A percentile compares a stretch with the other conserved stretches of the same genome.
Conservation (phyloP, 495 filamentous ascomycete species). For the Saxophila tyrrhenica region DNA sequence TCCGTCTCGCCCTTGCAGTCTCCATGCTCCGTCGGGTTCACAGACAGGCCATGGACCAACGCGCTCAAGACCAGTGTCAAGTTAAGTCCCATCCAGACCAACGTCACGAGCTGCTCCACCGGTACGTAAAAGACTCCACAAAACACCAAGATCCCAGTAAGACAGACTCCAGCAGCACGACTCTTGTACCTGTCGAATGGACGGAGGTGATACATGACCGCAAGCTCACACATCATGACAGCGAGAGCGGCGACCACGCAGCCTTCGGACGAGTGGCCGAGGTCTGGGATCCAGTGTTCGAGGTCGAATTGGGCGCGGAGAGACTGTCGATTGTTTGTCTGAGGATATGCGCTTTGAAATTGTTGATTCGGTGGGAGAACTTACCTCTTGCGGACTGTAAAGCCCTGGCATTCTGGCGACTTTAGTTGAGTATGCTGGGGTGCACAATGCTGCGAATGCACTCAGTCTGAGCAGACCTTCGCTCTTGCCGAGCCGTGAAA, state of each 20-base stretch:
- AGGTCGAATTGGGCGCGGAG: too few relatives aligned
- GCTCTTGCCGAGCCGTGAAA: too few relatives aligned
- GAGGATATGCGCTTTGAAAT: too few relatives aligned
- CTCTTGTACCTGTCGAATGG: background rate
- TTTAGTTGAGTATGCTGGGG: too few relatives aligned
- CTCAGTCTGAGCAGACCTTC: too few relatives aligned
- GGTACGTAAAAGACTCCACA: background rate
- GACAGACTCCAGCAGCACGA: background rate
- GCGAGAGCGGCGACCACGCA: background rate
- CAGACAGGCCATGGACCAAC: background rate
- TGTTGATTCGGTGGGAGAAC: too few relatives aligned
- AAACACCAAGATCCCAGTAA: background rate
- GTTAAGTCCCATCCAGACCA: background rate
- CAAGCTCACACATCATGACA: background rate
- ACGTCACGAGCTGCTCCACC: background rate
- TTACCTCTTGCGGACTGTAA: too few relatives aligned
- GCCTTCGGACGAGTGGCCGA: background rate
- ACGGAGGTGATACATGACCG: background rate
- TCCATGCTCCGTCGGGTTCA: too few relatives aligned
- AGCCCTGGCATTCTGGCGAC: too few relatives aligned
- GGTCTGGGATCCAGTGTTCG: background rate
- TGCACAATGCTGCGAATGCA: too few relatives aligned
- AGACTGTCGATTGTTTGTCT: too few relatives aligned
- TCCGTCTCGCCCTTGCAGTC: too few relatives aligned
- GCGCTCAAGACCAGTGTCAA: background rate